Evolutionary conservation across 2,329 filamentous ascomycete species (phyloP), one percentile per base, ranked within the genome.

Genomic region (Colletotrichum scovillei): DNA sequence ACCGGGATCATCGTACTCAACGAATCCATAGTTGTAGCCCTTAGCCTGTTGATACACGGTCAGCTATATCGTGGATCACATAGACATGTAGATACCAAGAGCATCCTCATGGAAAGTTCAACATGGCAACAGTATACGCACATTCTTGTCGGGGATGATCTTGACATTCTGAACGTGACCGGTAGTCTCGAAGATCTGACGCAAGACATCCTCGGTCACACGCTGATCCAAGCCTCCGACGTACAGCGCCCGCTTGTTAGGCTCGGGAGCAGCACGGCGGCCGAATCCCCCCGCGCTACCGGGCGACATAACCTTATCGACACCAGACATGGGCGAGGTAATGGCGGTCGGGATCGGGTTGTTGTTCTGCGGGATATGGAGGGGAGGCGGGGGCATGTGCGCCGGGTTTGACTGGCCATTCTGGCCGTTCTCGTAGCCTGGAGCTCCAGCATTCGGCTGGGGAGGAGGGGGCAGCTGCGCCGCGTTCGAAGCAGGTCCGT

Each of bases 91-190:
- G 32, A 35, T 46, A 30, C 52, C 63, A 65, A 65, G 22, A n/a
- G 30, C 63, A 65, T 56, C 52, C 30, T 46, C 52, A 52, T 42
- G 42, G 46, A 12, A 22, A 5, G 16, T 7, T 22, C 22, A 52
- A 26, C 19, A 8, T 35, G 22, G 35, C 30, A 38, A 24, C 19
- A 49, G 7, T 49, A 14, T 75, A 91, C 95, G 90, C 87, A 98
- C 95, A 85, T 98, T 99, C 90, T 99, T 99, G 88, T 99, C 97
- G 65, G 97, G 97, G 82, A 99, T 99, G 81, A 99, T 98, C 89
- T 99, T 99, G 82, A 99, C 97, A 81, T 95, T 98, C 86, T 98
- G 93, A 76, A 99, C 97, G 85, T 99, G 97, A 70, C 97, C 97
- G 73, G 95, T 98, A 7, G 97, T 99, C 88, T 99, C 97, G 81